Conservation (phyloP, 1,284 basidiomycete genomes). For the Malassezia sympodialis region DNA sequence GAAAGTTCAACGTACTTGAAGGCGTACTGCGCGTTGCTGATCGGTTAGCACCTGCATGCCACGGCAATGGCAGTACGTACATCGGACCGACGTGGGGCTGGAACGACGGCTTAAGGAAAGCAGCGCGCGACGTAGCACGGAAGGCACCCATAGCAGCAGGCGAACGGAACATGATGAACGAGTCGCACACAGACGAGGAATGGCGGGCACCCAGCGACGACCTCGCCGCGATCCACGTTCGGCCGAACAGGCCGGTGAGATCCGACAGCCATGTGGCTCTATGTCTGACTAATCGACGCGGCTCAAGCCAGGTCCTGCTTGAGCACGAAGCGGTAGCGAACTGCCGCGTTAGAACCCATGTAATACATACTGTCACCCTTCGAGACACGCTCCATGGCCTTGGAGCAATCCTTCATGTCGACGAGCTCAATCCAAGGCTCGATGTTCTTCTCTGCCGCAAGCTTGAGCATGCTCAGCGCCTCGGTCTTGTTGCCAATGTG, state of each 20-base stretch:
- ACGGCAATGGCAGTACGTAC: background rate
- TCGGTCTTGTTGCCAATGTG: conserved; percentile 61
- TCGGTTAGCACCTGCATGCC: background rate
- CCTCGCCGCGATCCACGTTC: background rate
- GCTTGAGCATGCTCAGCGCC: conserved; percentile 50
- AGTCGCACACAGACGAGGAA: background rate
- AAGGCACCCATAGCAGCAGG: conserved; percentile 6
- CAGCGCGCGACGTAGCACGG: conserved; percentile 10
- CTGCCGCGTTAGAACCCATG: background rate
- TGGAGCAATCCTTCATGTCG: conserved; percentile 56
- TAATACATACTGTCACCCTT: conserved; percentile 54
- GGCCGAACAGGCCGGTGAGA: conserved; percentile 2
- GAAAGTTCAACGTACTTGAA: conserved; percentile 5
- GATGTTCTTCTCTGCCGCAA: conserved; percentile 40
- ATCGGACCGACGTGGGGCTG: conserved; percentile 15
- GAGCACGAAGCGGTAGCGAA: conserved; percentile 37
- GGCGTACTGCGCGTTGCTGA: conserved; percentile 9
- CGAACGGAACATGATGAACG: conserved; percentile 17
- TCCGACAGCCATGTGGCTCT: conserved; percentile 1
- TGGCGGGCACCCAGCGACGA: background rate
- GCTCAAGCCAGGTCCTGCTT: conserved; percentile 24
- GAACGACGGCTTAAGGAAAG: conserved; percentile 2
- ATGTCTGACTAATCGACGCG: background rate
- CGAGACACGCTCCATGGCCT: conserved; percentile 56
- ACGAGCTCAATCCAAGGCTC: conserved; percentile 52